phyloP scores from a whole-genome alignment of 164 flowering plant genomes.

The Nymphaea thermarum region DNA sequence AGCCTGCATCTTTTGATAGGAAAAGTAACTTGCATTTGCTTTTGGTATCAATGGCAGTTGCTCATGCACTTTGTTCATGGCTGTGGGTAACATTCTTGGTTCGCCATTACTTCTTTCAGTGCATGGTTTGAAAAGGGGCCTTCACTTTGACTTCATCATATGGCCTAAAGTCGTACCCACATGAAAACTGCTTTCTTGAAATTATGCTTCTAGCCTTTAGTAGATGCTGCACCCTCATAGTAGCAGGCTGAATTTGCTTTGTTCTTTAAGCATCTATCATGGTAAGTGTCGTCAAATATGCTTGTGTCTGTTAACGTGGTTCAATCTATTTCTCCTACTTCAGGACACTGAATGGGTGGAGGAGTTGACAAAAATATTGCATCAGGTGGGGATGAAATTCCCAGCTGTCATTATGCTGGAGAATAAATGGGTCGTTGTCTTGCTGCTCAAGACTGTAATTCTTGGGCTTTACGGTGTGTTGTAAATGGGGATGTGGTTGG shows the following conservation, averaged over 20 bases:
- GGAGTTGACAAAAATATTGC: no score
- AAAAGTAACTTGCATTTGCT: background rate
- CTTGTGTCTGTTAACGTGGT: background rate
- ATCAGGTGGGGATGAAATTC: background rate
- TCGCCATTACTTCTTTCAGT: slow-evolving; percentile 81
- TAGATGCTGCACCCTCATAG: slow-evolving; percentile 35
- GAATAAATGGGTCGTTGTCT: no score
- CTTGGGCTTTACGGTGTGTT: background rate
- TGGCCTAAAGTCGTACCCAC: slow-evolving; percentile 61
- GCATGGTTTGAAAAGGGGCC: slow-evolving; percentile 62
- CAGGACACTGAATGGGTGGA: background rate
- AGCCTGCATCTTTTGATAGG: background rate
- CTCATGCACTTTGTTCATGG: slow-evolving; percentile 95
- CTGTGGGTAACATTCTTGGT: slow-evolving; percentile 92
- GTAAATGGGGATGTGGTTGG: background rate
- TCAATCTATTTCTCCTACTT: background rate
- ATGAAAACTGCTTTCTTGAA: slow-evolving; percentile 86
- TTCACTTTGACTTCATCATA: slow-evolving; percentile 69
- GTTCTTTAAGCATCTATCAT: background rate
- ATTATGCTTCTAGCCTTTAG: slow-evolving; percentile 50
- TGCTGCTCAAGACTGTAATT: background rate
- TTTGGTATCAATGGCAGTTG: slow-evolving; percentile 36
- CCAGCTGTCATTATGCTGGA: background rate
- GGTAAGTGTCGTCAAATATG: no score
- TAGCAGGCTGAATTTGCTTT: background rate